A percentile compares a stretch with the other conserved stretches of the same genome.
Evolutionary conservation across 2,329 filamentous ascomycete species (phyloP).

Genomic region (Ascochyta viciae-villosae): DNA sequence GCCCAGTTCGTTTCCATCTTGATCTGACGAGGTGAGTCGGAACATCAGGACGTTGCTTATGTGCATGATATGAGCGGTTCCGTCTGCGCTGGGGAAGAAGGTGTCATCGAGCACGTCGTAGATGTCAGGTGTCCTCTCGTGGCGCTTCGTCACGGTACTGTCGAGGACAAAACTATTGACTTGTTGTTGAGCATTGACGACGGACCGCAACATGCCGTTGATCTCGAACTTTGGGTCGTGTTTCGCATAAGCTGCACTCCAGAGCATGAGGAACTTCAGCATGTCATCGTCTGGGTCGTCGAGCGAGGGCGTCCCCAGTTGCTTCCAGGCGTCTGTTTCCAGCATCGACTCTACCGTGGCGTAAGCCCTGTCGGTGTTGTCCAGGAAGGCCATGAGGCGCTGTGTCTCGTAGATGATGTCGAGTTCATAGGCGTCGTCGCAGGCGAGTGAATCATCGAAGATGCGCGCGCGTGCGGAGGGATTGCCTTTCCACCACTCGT

Average conservation of each 20-base stretch:
- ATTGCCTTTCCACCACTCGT: constrained; percentile 69
- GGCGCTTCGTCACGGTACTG: constrained; percentile 29
- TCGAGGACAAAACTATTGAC: constrained; percentile 42
- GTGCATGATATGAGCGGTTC: constrained; percentile 40
- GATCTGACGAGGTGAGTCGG: constrained; percentile 39
- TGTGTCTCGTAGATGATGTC: constrained; percentile 65
- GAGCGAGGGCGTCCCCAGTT: constrained; percentile 17
- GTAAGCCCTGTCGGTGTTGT: constrained; percentile 64
- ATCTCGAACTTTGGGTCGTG: constrained; percentile 52
- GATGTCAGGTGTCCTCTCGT: constrained; percentile 49
- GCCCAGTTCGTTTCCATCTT: constrained; percentile 48
- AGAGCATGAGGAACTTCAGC: constrained; percentile 57
- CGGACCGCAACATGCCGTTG: constrained; percentile 54
- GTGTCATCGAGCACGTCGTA: constrained; percentile 62
- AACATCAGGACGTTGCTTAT: constrained; percentile 64
- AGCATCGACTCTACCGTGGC: constrained; percentile 62
- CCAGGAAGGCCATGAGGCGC: constrained; percentile 67
- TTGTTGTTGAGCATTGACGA: constrained; percentile 41
- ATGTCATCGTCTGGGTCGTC: constrained; percentile 48
- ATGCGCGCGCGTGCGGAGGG: constrained; percentile 59
- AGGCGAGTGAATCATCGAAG: constrained; percentile 51
- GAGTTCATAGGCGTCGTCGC: constrained; percentile 36
- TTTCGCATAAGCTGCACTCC: constrained; percentile 55
- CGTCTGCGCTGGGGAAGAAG: constrained; percentile 48
- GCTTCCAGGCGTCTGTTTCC: constrained; percentile 50